Evolutionary conservation across 495 filamentous ascomycete genomes (phyloP).

Genomic region (Lasiosphaeriaceae sp.): DNA sequence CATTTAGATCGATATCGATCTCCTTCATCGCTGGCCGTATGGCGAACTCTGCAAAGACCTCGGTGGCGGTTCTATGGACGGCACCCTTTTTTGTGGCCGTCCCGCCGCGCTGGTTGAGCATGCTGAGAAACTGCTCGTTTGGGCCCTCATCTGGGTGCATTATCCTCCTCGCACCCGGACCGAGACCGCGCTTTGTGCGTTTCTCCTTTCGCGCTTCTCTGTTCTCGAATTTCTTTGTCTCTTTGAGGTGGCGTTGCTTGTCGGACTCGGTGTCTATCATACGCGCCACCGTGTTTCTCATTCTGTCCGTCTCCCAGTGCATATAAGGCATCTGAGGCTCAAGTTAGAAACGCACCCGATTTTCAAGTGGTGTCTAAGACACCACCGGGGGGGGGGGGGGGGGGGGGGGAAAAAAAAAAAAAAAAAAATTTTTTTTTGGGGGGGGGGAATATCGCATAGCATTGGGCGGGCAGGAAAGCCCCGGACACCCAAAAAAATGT

Average conservation of each 20-base stretch:
- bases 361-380: no score
- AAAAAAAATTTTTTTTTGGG: no score
- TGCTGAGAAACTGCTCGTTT: neutral
- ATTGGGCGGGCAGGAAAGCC: no score
- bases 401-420: no score
- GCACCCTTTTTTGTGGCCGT: neutral
- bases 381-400: no score
- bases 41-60: no score
- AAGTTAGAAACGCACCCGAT: no score
- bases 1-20: neutral
- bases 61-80: no score
- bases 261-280: slow-evolving; percentile 11
- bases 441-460: no score
- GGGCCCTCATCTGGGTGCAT: neutral
- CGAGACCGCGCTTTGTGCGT: neutral
- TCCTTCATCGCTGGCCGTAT: no score
- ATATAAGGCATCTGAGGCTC: slow-evolving; percentile 71
- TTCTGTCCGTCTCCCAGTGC: slow-evolving; percentile 59
- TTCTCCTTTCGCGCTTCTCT: slow-evolving; percentile 1
- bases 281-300: slow-evolving; percentile 27
- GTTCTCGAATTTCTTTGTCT: slow-evolving; percentile 1
- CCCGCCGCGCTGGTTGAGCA: neutral
- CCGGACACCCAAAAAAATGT: no score
- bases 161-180: neutral
- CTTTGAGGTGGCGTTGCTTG: slow-evolving; percentile 2